Base-by-base conservation (phyloP, 116 monocot genomes). In the Phalaenopsis hybrid region DNA sequence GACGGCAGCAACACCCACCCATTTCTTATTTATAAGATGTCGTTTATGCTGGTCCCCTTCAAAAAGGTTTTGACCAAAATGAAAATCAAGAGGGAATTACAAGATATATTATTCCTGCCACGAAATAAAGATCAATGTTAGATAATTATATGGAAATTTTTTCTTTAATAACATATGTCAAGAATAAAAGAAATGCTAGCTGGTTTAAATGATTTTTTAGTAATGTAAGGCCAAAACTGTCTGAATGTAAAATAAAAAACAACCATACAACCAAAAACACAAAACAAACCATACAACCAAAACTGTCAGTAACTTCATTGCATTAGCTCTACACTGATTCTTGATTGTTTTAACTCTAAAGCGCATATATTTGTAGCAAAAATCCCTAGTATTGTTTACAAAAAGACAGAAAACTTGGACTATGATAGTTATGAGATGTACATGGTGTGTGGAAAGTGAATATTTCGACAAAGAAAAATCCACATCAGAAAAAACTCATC, bases 1-100 rank as follows among this genome's bases (percentile, higher is more conserved):
- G 83, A 83, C 85, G 88, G 77, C 91, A 91, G 80, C 86, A 86
- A 72, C 86, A 86, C 51, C 87, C 88, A 86, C 94, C 91, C 92
- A 92, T 91, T 85, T 44, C 81, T 13, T 81, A 25, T 50, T 52
- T 79, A 48, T 51, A 46, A 45, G 8, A 44, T 75, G 16, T 20
- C 63, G 11, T 58, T n/a, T 63, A 6, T 23, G 63, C 20, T 63
- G 63, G 63, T 63, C 63, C 63, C 59, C 25, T 63, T 72, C 12
- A 33, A 72, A 37, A 34, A 13, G 0, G 72, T 72, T 15, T 72
- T 37, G 13, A 72, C 37, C 9, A 75, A 75, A 33, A 21, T 52
- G 23, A 75, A 75, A 46, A 21, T 15, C 46, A n/a, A 45, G 75
- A 20, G 9, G 28, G 77, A 6, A 77, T 31, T 31, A 25, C 28